phyloP scores from a whole-genome alignment of 1,139 yeast genomes.

The Wickerhamiella infanticola region DNA sequence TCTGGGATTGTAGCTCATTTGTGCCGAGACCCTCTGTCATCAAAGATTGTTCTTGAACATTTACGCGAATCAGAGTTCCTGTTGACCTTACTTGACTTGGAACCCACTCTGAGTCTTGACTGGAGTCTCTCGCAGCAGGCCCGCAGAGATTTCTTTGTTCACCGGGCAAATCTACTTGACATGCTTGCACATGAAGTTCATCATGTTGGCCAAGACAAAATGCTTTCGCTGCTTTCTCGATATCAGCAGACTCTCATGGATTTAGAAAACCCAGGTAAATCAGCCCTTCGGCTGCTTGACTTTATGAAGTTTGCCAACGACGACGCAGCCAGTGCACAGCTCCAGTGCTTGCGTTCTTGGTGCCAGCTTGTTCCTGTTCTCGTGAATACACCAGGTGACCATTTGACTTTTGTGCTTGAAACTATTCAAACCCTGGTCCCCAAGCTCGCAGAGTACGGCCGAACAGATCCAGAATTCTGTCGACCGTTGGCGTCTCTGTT shows the following conservation, averaged over 20 bases:
- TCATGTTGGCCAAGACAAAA: slow-evolving; percentile 35
- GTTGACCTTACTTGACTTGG: slow-evolving; percentile 35
- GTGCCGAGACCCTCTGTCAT: slow-evolving; percentile 39
- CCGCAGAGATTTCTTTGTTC: slow-evolving; percentile 44
- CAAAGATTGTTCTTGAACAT: slow-evolving; percentile 35
- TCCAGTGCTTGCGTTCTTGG: slow-evolving; percentile 65
- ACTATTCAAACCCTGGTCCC: slow-evolving; percentile 65
- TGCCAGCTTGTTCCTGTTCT: slow-evolving; percentile 60
- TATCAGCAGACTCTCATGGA: slow-evolving; percentile 35
- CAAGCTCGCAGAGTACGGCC: slow-evolving; percentile 58
- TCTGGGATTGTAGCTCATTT: slow-evolving; percentile 37
- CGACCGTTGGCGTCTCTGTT: slow-evolving; percentile 65
- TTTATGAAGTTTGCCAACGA: slow-evolving; percentile 5
- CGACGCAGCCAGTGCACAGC: slow-evolving; percentile 29
- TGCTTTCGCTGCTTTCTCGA: slow-evolving; percentile 38
- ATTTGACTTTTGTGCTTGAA: slow-evolving; percentile 48
- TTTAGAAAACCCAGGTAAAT: slow-evolving; percentile 4
- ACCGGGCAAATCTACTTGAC: slow-evolving; percentile 47
- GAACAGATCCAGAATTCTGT: slow-evolving; percentile 48
- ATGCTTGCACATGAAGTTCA: slow-evolving; percentile 62
- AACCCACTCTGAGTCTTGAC: slow-evolving; percentile 24
- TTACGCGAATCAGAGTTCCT: slow-evolving; percentile 40
- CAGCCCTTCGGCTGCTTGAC: slow-evolving; percentile 6
- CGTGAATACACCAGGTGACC: slow-evolving; percentile 31
- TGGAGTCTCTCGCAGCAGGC: slow-evolving; percentile 24